phyloP scores from a whole-genome alignment of 2,329 filamentous ascomycete genomes.

The Stagonosporopsis chrysanthemi region DNA sequence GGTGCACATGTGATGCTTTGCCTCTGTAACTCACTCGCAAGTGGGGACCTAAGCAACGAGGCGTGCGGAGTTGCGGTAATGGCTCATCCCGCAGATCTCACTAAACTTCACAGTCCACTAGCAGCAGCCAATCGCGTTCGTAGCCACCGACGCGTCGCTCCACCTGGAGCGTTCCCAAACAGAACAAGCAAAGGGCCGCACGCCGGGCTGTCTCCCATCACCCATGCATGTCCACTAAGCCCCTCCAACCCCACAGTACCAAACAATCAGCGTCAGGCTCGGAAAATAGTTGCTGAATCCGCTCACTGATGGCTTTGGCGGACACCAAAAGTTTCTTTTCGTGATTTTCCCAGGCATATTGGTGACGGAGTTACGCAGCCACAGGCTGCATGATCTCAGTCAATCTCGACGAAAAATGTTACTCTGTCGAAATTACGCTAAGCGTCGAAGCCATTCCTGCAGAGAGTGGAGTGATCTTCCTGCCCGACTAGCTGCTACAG shows the following conservation, averaged over 20 bases:
- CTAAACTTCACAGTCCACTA: neutral
- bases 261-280: neutral
- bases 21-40: neutral
- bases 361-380: neutral
- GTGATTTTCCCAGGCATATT: no score
- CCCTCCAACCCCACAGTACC: neutral
- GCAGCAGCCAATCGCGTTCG: neutral
- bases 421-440: neutral
- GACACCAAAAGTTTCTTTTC: neutral
- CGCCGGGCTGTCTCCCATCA: neutral
- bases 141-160: neutral
- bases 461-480: neutral
- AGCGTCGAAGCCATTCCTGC: neutral
- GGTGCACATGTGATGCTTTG: neutral
- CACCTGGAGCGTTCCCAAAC: neutral
- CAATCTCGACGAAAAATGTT: neutral
- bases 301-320: neutral
- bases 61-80: constrained; percentile 8
- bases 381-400: neutral
- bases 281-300: neutral
- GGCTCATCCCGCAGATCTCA: constrained; percentile 7
- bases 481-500: no score
- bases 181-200: neutral
- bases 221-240: neutral
- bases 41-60: neutral